Evolutionary conservation across 2,329 filamentous ascomycete genomes (phyloP).

Genomic region (Talaromyces atroroseus): DNA sequence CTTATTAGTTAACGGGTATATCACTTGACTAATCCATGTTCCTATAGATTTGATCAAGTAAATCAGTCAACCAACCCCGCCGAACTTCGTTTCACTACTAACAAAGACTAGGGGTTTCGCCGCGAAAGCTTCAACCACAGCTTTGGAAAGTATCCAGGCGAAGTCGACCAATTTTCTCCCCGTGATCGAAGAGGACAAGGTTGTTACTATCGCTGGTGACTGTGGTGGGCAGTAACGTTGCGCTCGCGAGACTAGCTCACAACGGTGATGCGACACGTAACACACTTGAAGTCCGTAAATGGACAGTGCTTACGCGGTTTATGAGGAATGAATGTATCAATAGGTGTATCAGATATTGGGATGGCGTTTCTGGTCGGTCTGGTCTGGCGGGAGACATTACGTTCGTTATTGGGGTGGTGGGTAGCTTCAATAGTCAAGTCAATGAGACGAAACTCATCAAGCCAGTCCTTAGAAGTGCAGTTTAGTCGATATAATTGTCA

Average conservation of each 20-base stretch:
- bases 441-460: too few relatives aligned
- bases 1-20: neutral
- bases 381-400: neutral
- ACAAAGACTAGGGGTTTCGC: slow-evolving; percentile 49
- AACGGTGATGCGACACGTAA: neutral
- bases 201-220: slow-evolving; percentile 48
- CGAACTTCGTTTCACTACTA: slow-evolving; percentile 2
- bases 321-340: neutral
- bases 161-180: slow-evolving; percentile 58
- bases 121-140: neutral
- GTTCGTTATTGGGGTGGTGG: neutral
- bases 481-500: too few relatives aligned
- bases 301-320: neutral
- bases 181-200: slow-evolving; percentile 70
- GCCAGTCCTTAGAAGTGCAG: too few relatives aligned
- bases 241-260: too few relatives aligned
- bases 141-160: slow-evolving; percentile 60
- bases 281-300: too few relatives aligned
- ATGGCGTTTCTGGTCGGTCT: neutral
- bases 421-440: too few relatives aligned
- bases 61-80: neutral
- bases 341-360: neutral
- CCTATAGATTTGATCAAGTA: slow-evolving; percentile 40
- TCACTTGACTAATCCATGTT: slow-evolving; percentile 4
- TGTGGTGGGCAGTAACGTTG: neutral